Percentiles rank a stretch among this genome's conserved stretches.
Conservation (phyloP, 2,329 filamentous ascomycete species). For the Aspergillus sp. region DNA sequence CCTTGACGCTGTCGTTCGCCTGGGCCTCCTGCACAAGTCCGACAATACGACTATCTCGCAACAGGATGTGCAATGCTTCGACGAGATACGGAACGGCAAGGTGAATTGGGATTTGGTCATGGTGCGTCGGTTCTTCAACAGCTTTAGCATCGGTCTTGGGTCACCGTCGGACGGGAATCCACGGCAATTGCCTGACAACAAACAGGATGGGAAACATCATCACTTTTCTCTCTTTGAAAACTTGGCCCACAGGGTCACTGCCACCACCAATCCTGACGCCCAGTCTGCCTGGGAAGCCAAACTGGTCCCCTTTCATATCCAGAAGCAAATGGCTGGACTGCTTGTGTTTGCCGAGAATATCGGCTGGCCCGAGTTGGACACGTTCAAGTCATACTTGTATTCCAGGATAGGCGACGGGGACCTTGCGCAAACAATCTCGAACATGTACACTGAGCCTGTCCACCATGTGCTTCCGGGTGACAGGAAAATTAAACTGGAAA, state of each 20-base stretch:
- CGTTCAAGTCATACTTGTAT: constrained; percentile 28
- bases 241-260: constrained; percentile 12
- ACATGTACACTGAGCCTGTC: constrained; percentile 4
- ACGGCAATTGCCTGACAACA: constrained; percentile 1
- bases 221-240: constrained; percentile 17
- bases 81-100: constrained; percentile 41
- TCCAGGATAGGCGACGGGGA: constrained; percentile 23
- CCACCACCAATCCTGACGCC: constrained; percentile 6
- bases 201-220: constrained; percentile 8
- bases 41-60: constrained; percentile 32
- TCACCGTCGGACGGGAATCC: constrained; percentile 3
- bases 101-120: constrained; percentile 49
- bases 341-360: constrained; percentile 42
- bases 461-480: no score
- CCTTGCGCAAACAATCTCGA: constrained; percentile 4
- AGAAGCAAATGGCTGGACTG: constrained; percentile 41
- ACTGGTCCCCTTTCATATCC: constrained; percentile 26
- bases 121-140: constrained; percentile 44
- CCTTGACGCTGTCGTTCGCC: constrained; percentile 39
- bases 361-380: constrained; percentile 39
- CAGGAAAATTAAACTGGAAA: constrained; percentile 8
- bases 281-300: constrained; percentile 26
- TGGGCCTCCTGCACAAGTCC: constrained; percentile 31
- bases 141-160: constrained; percentile 32
- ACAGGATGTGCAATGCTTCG: constrained; percentile 38